These are phyloP conservation scores for Neurospora intermedia DNA, from an alignment of 495 filamentous ascomycete genomes.

Conservation along the genomic window DNA sequence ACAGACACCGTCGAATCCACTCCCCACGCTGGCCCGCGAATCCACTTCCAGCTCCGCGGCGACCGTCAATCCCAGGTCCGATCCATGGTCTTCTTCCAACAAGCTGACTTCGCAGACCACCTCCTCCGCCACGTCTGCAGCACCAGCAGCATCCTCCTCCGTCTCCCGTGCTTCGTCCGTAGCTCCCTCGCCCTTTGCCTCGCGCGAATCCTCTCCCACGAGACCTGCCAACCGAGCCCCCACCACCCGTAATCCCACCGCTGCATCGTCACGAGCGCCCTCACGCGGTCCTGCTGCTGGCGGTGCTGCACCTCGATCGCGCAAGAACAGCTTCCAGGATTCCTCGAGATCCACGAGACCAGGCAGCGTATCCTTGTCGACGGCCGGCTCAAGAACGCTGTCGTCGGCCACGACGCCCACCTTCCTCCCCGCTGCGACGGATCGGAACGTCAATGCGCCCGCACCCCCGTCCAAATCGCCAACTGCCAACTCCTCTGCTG, in stretches of 20 bases:
- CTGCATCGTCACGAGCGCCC: neutral
- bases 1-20: neutral
- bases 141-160: constrained; percentile 20
- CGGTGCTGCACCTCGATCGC: constrained; percentile 30
- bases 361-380: constrained; percentile 45
- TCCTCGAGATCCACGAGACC: constrained; percentile 44
- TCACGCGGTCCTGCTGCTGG: neutral
- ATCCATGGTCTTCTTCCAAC: constrained; percentile 13
- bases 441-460: constrained; percentile 47
- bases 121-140: constrained; percentile 29
- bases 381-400: constrained; percentile 50
- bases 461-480: constrained; percentile 47
- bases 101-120: constrained; percentile 18
- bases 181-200: constrained; percentile 36
- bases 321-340: constrained; percentile 60
- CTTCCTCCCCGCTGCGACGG: constrained; percentile 44
- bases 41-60: constrained; percentile 26
- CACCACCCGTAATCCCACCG: neutral
- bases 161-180: constrained; percentile 24
- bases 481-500: constrained; percentile 6
- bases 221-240: constrained; percentile 15
- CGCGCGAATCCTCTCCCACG: constrained; percentile 42
- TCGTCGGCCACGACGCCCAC: constrained; percentile 51
- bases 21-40: constrained; percentile 23
- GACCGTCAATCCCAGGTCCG: constrained; percentile 35